A percentile compares a stretch with the other conserved stretches of the same genome.
Evolutionary conservation across 140 eudicot species (phyloP).

Genomic region (Stevia rebaudiana): DNA sequence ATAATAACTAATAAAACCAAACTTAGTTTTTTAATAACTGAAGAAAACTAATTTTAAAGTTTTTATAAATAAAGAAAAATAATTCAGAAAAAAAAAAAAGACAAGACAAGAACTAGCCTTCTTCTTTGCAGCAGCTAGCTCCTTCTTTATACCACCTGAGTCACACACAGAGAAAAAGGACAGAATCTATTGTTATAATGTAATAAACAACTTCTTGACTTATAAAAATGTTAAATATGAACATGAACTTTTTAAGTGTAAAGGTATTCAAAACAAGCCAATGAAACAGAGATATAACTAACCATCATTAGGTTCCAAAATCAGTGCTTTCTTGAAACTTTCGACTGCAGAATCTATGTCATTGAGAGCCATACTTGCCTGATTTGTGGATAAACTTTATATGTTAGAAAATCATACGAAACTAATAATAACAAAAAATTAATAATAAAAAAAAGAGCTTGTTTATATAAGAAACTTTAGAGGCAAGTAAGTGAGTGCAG

Average conservation of each 20-base stretch:
- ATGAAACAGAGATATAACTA: conserved; percentile 12
- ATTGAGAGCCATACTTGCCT: conserved; percentile 84
- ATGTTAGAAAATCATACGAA: background rate
- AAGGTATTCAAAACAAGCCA: background rate
- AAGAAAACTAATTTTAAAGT: background rate
- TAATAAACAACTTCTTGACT: background rate
- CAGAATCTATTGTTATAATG: background rate
- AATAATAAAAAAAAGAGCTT: background rate
- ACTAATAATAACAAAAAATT: background rate
- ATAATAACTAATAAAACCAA: background rate
- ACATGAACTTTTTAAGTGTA: background rate
- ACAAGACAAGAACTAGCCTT: conserved; percentile 38
- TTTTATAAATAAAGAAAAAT: background rate
- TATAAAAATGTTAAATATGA: background rate
- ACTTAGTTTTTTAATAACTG: background rate
- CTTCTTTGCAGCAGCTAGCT: conserved; percentile 76
- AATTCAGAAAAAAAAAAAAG: background rate
- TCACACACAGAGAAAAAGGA: background rate
- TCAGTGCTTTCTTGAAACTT: conserved; percentile 72
- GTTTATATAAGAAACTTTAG: background rate
- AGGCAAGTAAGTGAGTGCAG: conserved; percentile 3
- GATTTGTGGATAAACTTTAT: background rate
- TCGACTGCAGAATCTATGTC: conserved; percentile 79
- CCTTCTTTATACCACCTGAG: conserved; percentile 78
- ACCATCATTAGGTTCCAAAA: conserved; percentile 89